Evolutionary conservation across 768 basidiomycete species (phyloP).

Genomic region (Tylopilus intermedius): DNA sequence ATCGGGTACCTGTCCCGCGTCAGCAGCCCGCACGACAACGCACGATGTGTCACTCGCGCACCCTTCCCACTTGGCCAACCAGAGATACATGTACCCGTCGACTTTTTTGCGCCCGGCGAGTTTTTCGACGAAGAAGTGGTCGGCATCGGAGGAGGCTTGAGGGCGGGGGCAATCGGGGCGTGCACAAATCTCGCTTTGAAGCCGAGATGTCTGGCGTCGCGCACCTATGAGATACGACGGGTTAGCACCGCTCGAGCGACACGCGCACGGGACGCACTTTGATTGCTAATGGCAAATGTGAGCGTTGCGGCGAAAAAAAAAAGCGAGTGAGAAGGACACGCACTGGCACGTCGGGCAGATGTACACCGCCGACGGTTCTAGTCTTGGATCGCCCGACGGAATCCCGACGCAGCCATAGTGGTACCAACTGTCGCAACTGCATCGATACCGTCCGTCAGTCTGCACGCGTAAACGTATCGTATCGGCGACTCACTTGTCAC

Average conservation of each 20-base stretch:
- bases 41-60: conserved; percentile 1
- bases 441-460: not conserved
- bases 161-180: conserved; percentile 26
- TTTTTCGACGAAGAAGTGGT: conserved; percentile 23
- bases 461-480: too few species aligned
- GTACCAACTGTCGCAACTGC: conserved; percentile 44
- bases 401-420: conserved; percentile 51
- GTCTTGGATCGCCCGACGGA: conserved; percentile 32
- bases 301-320: not conserved
- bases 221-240: conserved; percentile 9
- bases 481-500: conserved; percentile 28
- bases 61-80: conserved; percentile 34
- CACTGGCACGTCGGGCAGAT: conserved; percentile 42
- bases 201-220: conserved; percentile 7
- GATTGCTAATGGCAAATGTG: conserved; percentile 5
- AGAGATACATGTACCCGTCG: conserved; percentile 15
- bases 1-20: conserved; percentile 22
- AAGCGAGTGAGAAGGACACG: not conserved
- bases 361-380: conserved; percentile 31
- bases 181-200: conserved; percentile 14
- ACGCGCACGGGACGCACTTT: conserved; percentile 4
- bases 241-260: not conserved
- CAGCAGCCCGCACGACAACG: too few species aligned
- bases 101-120: conserved; percentile 25
- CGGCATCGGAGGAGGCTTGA: conserved; percentile 3